Conservation (phyloP, 2,329 filamentous ascomycete genomes). For the Coniochaeta sp. region DNA sequence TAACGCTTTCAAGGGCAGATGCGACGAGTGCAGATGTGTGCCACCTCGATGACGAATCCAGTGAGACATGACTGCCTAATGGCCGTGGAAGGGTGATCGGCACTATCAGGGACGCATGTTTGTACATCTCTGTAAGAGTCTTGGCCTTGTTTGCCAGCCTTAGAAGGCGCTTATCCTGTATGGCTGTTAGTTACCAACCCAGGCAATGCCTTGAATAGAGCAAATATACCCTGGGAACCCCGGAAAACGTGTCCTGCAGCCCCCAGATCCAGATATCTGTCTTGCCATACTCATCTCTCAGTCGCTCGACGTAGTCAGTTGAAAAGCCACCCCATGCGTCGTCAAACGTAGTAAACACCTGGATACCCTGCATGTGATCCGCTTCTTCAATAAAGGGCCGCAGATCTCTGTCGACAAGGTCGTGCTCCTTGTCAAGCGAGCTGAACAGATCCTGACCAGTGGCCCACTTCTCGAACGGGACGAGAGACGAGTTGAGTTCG, state of each 20-base stretch:
- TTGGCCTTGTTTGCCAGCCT: constrained; percentile 68
- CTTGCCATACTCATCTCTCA: constrained; percentile 90
- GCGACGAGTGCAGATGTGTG: constrained; percentile 70
- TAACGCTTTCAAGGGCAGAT: constrained; percentile 70
- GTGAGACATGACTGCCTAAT: constrained; percentile 47
- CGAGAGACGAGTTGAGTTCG: constrained; percentile 69
- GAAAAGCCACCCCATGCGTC: constrained; percentile 79
- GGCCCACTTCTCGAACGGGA: constrained; percentile 74
- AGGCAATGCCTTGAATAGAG: background rate
- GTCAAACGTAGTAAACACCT: constrained; percentile 64
- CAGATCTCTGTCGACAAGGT: constrained; percentile 84
- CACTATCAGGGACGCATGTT: constrained; percentile 68
- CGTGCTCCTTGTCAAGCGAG: constrained; percentile 68
- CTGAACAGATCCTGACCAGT: constrained; percentile 70
- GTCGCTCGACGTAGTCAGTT: constrained; percentile 62
- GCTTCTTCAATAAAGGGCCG: constrained; percentile 87
- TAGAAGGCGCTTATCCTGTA: constrained; percentile 52
- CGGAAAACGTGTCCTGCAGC: constrained; percentile 54
- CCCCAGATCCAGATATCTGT: constrained; percentile 82
- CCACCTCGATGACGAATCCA: constrained; percentile 66
- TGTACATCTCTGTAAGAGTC: constrained; percentile 59
- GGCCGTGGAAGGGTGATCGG: constrained; percentile 59
- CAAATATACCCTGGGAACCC: constrained; percentile 40
- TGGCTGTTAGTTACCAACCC: background rate
- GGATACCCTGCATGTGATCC: constrained; percentile 83